phyloP scores from a whole-genome alignment of 2,329 filamentous ascomycete genomes.

The Acrocalymma vagum region DNA sequence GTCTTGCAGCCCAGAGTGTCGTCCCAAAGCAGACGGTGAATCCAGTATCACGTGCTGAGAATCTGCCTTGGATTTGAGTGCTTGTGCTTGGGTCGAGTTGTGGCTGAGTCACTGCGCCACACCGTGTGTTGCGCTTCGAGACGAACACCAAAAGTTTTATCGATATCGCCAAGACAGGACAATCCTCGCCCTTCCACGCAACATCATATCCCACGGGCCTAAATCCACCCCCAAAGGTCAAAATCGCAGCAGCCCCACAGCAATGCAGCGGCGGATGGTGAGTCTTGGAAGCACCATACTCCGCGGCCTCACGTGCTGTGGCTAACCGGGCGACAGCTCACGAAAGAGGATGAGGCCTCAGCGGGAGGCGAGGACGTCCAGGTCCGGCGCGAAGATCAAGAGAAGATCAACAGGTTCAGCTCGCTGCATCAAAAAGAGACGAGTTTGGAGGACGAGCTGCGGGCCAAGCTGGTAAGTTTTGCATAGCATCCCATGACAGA shows the following conservation, averaged over 20 bases:
- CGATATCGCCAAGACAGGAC: too few species aligned
- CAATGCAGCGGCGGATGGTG: conserved; percentile 58
- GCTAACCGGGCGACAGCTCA: conserved; percentile 69
- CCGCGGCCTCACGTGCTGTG: conserved; percentile 9
- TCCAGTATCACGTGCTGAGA: too few species aligned
- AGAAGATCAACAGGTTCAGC: conserved; percentile 99
- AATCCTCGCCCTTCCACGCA: too few species aligned
- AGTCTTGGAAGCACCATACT: conserved; percentile 14
- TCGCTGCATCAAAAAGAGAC: conserved; percentile 88
- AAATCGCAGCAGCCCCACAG: too few species aligned
- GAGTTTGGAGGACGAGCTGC: conserved; percentile 79
- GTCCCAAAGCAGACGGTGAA: too few species aligned
- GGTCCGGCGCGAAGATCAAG: conserved; percentile 95
- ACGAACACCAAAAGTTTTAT: too few species aligned
- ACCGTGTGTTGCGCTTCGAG: too few species aligned
- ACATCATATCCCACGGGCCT: too few species aligned
- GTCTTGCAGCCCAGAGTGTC: too few species aligned
- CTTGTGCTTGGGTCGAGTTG: too few species aligned
- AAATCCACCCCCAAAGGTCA: not conserved
- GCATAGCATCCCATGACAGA: not conserved
- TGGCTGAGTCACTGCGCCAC: too few species aligned
- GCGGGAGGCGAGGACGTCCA: conserved; percentile 82
- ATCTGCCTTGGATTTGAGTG: too few species aligned
- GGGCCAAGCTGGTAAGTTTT: conserved; percentile 74
- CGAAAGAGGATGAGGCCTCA: conserved; percentile 86